phyloP scores from a whole-genome alignment of 2,329 filamentous ascomycete species.

The Mycosphaerelloides madeirae region DNA sequence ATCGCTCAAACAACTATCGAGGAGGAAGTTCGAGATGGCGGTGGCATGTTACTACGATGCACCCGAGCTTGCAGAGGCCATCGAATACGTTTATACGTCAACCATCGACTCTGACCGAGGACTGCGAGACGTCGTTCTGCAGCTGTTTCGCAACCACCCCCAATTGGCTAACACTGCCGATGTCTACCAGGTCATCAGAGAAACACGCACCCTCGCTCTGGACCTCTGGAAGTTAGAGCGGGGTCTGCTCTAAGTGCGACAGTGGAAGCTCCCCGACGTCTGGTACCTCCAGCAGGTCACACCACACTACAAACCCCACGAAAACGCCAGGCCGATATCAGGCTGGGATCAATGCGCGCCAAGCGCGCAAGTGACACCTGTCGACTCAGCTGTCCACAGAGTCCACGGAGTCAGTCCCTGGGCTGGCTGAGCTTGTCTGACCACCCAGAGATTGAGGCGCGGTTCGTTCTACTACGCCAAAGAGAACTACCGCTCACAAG shows the following conservation, averaged over 20 bases:
- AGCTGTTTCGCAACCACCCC: slow-evolving; percentile 45
- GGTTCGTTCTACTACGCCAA: too few relatives aligned
- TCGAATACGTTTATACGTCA: slow-evolving; percentile 46
- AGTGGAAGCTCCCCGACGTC: neutral
- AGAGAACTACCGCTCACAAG: too few relatives aligned
- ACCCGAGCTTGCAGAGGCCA: slow-evolving; percentile 44
- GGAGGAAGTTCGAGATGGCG: slow-evolving; percentile 44
- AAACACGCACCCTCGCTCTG: slow-evolving; percentile 44
- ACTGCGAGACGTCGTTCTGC: slow-evolving; percentile 44
- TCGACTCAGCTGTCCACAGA: too few relatives aligned
- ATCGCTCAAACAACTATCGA: slow-evolving; percentile 43
- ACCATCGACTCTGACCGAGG: slow-evolving; percentile 48
- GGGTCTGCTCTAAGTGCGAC: slow-evolving; percentile 33
- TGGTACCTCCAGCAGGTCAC: too few relatives aligned
- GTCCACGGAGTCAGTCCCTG: too few relatives aligned
- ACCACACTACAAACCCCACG: too few relatives aligned
- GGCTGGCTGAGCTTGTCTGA: too few relatives aligned
- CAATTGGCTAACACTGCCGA: slow-evolving; percentile 43
- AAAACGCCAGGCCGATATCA: too few relatives aligned
- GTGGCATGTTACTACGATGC: slow-evolving; percentile 42
- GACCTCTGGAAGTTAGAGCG: slow-evolving; percentile 47
- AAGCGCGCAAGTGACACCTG: too few relatives aligned
- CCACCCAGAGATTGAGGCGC: too few relatives aligned
- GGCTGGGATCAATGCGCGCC: too few relatives aligned
- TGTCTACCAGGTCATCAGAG: slow-evolving; percentile 41